A percentile compares a stretch with the other conserved stretches of the same genome.
phyloP scores from a whole-genome alignment of 2,329 filamentous ascomycete species.

The Ceratocystis papillata region DNA sequence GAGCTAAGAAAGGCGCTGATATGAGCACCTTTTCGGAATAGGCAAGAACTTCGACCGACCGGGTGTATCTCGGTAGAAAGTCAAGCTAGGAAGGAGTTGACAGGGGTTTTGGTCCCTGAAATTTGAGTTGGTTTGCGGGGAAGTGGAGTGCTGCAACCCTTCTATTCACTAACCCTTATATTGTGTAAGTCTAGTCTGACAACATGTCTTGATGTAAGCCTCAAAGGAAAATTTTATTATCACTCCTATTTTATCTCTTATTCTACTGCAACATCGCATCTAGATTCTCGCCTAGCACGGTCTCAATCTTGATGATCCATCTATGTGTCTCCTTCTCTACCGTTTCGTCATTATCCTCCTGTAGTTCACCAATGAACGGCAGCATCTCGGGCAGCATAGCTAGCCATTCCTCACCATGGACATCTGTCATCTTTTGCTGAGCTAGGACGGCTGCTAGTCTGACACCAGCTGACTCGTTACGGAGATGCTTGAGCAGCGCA shows the following conservation, averaged over 20 bases:
- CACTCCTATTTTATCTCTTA: neutral
- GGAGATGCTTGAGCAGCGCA: conserved; percentile 64
- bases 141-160: neutral
- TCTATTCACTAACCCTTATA: no score
- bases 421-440: conserved; percentile 67
- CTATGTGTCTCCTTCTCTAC: conserved; percentile 81
- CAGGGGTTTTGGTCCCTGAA: neutral
- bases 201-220: neutral
- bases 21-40: neutral
- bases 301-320: conserved; percentile 88
- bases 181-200: no score
- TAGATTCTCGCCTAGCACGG: conserved; percentile 76
- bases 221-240: neutral
- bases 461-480: conserved; percentile 58
- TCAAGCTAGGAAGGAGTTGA: neutral
- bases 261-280: conserved; percentile 78
- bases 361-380: conserved; percentile 86
- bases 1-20: neutral
- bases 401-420: conserved; percentile 87
- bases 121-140: neutral
- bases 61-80: conserved; percentile 4
- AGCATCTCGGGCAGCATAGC: conserved; percentile 87
- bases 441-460: conserved; percentile 73
- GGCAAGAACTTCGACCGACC: neutral
- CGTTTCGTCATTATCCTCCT: conserved; percentile 90